Evolutionary conservation across 768 basidiomycete species (phyloP).

Genomic region (Lactarius sanguifluus): DNA sequence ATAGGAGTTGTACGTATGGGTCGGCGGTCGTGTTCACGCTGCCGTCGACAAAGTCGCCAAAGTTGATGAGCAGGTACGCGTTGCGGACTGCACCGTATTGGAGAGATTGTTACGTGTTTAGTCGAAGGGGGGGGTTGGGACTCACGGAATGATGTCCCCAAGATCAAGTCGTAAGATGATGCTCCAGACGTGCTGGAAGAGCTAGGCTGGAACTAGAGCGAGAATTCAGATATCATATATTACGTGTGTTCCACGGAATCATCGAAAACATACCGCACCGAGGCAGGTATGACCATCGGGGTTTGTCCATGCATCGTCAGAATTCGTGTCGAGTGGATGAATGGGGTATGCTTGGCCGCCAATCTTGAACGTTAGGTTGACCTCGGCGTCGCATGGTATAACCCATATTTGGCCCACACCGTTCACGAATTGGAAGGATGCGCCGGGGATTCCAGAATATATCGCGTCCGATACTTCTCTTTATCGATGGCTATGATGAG

Average conservation of each 20-base stretch:
- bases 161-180: constrained; percentile 36
- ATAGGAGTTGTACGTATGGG: constrained; percentile 70
- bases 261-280: constrained; percentile 33
- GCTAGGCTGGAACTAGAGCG: constrained; percentile 38
- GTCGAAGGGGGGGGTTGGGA: background rate
- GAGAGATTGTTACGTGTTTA: background rate
- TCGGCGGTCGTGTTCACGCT: constrained; percentile 39
- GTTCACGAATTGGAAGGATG: constrained; percentile 31
- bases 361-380: constrained; percentile 39
- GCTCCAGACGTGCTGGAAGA: constrained; percentile 20
- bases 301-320: constrained; percentile 31
- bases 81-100: constrained; percentile 36
- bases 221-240: background rate
- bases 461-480: constrained; percentile 37
- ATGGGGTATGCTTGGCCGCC: constrained; percentile 37
- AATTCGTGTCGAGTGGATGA: constrained; percentile 38
- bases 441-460: constrained; percentile 38
- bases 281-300: constrained; percentile 36
- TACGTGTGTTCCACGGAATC: no score
- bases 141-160: constrained; percentile 42
- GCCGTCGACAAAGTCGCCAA: constrained; percentile 38
- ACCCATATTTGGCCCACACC: constrained; percentile 35
- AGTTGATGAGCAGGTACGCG: constrained; percentile 40
- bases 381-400: constrained; percentile 37
- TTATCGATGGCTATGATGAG: background rate